Percentiles rank a stretch among this genome's conserved stretches.
These are phyloP conservation scores for Pythium graminicola DNA, from an alignment of 352 stramenopile genomes.

Conservation along the genomic window DNA sequence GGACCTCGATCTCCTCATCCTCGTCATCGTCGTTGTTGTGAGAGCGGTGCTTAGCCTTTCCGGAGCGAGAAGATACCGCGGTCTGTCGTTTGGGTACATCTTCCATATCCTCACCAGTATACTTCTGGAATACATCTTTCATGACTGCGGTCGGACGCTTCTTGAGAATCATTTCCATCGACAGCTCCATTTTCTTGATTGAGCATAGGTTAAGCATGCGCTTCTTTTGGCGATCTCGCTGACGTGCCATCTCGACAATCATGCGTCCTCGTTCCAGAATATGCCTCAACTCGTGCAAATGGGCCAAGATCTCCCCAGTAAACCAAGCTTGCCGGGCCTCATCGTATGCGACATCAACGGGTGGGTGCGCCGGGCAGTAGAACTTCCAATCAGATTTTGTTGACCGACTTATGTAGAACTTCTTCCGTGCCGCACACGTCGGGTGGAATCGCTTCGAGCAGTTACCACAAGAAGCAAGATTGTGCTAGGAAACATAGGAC, in stretches of 20 bases:
- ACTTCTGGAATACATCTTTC: conserved; percentile 55
- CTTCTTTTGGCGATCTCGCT: conserved; percentile 82
- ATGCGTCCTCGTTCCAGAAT: conserved; percentile 76
- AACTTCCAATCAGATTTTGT: conserved; percentile 68
- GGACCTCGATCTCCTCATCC: conserved; percentile 7
- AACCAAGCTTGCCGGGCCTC: conserved; percentile 67
- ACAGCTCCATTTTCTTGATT: conserved; percentile 55
- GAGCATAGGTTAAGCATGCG: conserved; percentile 57
- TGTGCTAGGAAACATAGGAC: conserved; percentile 24
- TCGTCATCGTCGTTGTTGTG: background rate
- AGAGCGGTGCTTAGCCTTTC: conserved; percentile 13
- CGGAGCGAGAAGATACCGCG: background rate
- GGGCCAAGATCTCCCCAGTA: conserved; percentile 60
- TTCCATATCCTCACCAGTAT: conserved; percentile 50
- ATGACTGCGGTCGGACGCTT: conserved; percentile 58
- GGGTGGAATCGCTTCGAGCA: conserved; percentile 69
- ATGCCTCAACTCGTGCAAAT: conserved; percentile 69
- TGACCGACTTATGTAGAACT: conserved; percentile 51
- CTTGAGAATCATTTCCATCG: conserved; percentile 72
- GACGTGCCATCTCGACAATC: conserved; percentile 78
- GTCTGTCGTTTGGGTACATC: conserved; percentile 41
- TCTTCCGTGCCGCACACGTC: conserved; percentile 63
- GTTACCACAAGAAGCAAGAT: conserved; percentile 45
- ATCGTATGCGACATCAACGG: conserved; percentile 63
- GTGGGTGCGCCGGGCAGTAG: conserved; percentile 64